A percentile compares a stretch with the other conserved stretches of the same genome.
phyloP scores from a whole-genome alignment of 495 filamentous ascomycete species.

The Neurospora sp. region DNA sequence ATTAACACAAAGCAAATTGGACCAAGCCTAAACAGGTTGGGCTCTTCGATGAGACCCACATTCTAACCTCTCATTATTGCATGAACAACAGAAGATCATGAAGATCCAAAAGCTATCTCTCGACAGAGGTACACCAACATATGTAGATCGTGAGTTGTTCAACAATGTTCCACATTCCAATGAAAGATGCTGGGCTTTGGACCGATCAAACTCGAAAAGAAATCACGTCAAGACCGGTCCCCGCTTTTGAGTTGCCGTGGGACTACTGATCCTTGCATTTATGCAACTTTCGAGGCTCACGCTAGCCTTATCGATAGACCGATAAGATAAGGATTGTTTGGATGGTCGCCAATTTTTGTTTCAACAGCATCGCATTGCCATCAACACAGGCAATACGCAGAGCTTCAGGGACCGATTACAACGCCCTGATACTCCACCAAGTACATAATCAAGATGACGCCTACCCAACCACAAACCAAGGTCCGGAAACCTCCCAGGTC shows the following conservation, averaged over 20 bases:
- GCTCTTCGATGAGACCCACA: not conserved
- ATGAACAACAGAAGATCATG: not conserved
- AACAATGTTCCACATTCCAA: not conserved
- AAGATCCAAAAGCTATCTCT: not conserved
- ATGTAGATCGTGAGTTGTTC: not conserved
- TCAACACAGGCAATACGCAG: not conserved
- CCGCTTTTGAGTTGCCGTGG: not conserved
- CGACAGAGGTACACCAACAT: not conserved
- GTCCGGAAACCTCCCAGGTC: conserved; percentile 41
- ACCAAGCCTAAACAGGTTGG: not conserved
- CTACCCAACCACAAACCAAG: conserved; percentile 21
- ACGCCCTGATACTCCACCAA: not conserved
- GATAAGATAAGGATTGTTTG: conserved; percentile 9
- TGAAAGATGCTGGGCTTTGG: not conserved
- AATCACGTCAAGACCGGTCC: not conserved
- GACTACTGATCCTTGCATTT: not conserved
- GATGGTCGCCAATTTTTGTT: conserved; percentile 1
- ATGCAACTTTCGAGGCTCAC: not conserved
- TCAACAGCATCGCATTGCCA: not conserved
- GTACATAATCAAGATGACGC: conserved; percentile 20
- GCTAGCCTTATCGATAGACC: conserved; percentile 8
- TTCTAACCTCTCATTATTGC: not conserved
- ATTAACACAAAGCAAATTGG: not conserved
- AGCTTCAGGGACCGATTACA: not conserved
- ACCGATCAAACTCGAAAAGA: not conserved